Evolutionary conservation across 148 eudicot species (phyloP).

Genomic region (Persicaria maculosa): DNA sequence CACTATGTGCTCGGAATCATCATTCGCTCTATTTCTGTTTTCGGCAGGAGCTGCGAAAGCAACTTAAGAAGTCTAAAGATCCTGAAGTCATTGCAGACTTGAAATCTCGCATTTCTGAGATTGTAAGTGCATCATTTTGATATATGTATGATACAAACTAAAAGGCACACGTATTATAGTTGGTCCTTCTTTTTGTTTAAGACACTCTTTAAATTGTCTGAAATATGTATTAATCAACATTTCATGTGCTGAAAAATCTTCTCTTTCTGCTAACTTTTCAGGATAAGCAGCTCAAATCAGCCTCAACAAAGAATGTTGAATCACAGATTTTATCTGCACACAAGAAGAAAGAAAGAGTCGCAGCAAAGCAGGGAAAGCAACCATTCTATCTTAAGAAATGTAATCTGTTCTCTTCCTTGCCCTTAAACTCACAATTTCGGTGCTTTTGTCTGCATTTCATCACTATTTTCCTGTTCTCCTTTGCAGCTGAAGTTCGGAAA

Average conservation of each 20-base stretch:
- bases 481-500: slow-evolving; percentile 82
- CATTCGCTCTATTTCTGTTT: slow-evolving; percentile 12
- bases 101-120: slow-evolving; percentile 39
- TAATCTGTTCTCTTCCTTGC: slow-evolving; percentile 21
- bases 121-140: slow-evolving; percentile 41
- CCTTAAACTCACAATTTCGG: neutral
- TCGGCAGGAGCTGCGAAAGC: slow-evolving; percentile 52
- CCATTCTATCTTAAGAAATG: slow-evolving; percentile 89
- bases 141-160: neutral
- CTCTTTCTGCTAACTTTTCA: slow-evolving; percentile 19
- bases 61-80: slow-evolving; percentile 52
- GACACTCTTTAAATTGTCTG: neutral
- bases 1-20: slow-evolving; percentile 9
- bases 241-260: neutral
- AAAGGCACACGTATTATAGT: neutral
- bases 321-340: slow-evolving; percentile 66
- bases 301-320: slow-evolving; percentile 42
- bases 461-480: slow-evolving; percentile 9
- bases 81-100: slow-evolving; percentile 41
- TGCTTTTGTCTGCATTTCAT: neutral
- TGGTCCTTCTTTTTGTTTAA: neutral
- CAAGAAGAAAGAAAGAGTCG: slow-evolving; percentile 85
- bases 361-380: slow-evolving; percentile 80
- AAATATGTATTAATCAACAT: neutral
- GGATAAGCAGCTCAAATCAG: slow-evolving; percentile 72